Base-by-base conservation (phyloP, 768 basidiomycete species). In the Mycena vulgaris region DNA sequence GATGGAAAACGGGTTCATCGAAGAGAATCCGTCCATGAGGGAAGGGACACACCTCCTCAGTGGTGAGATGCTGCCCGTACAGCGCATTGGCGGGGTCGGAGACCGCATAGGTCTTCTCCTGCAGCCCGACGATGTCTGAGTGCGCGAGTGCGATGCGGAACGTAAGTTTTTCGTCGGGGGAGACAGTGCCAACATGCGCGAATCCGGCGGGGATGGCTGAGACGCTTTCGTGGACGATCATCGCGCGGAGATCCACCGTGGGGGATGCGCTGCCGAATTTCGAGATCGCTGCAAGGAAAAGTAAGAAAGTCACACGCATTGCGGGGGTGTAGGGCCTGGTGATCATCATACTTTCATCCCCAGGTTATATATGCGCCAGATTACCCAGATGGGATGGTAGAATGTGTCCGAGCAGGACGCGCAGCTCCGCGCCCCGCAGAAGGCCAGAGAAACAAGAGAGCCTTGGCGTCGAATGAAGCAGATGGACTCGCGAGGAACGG, bases 171-270 rank as follows among this genome's bases (percentile, higher is more conserved):
- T n/a, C n/a, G n/a, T n/a, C n/a, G n/a, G n/a, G n/a, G n/a, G n/a
- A n/a, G n/a, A n/a, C n/a, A n/a, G n/a, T n/a, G 69, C 21, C 37
- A 13, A 45, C 31, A n/a, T 63, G 63, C 11, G 55, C 65, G 59
- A 71, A 71, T n/a, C 65, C 70, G 1, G 33, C 9, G n/a, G 70
- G 70, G 3, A 66, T 27, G 2, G 59, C 65, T 2, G 51, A 8
- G 14, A 66, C 45, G 10, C 59, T 71, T 27, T 71, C 64, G 42
- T 66, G 58, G 16, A 66, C 51, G 3, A n/a, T 42, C 70, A 71
- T 71, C 6, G 64, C 53, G 14, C 69, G 55, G 56, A 42, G 40
- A 19, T n/a, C n/a, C n/a, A n/a, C n/a, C n/a, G n/a, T n/a, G n/a
- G n/a, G n/a, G n/a, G n/a, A n/a, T n/a, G n/a, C n/a, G n/a, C n/a